Conservation (phyloP, 75 land plant species). For the Sequoiadendron giganteum region DNA sequence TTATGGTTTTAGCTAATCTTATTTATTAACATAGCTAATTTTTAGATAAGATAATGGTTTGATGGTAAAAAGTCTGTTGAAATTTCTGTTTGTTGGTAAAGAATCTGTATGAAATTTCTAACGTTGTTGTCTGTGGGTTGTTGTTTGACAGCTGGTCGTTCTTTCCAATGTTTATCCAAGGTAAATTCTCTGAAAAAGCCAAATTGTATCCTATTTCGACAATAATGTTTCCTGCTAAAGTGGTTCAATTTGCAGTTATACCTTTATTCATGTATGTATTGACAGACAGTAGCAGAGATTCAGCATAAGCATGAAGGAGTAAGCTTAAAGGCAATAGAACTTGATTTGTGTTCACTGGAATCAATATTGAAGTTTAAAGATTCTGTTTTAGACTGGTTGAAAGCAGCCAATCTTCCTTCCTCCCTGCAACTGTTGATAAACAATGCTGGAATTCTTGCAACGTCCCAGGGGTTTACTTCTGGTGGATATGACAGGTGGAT, state of each 20-base stretch:
- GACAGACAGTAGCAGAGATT: constrained; percentile 54
- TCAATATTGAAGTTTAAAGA: constrained; percentile 53
- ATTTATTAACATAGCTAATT: neutral
- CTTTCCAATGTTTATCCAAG: constrained; percentile 29
- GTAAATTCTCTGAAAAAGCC: constrained; percentile 16
- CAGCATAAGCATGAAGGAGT: constrained; percentile 29
- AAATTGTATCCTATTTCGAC: neutral
- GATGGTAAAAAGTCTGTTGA: neutral
- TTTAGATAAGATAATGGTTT: neutral
- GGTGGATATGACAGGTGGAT: constrained; percentile 70
- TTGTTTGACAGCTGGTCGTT: constrained; percentile 42
- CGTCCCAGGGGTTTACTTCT: constrained; percentile 42
- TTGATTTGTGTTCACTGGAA: constrained; percentile 63
- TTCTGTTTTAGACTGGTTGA: constrained; percentile 59
- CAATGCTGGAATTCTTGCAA: constrained; percentile 87
- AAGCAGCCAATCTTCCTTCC: constrained; percentile 35
- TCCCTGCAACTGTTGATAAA: constrained; percentile 78
- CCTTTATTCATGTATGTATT: neutral
- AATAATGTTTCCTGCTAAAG: neutral
- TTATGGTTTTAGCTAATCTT: neutral
- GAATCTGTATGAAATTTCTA: neutral
- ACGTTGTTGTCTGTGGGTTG: constrained; percentile 10
- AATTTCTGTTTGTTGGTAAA: neutral
- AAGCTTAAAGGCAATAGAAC: constrained; percentile 47
- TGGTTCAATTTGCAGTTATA: neutral